Evolutionary conservation across 108 stramenopile genomes (phyloP).

Genomic region (Parmales sp.): DNA sequence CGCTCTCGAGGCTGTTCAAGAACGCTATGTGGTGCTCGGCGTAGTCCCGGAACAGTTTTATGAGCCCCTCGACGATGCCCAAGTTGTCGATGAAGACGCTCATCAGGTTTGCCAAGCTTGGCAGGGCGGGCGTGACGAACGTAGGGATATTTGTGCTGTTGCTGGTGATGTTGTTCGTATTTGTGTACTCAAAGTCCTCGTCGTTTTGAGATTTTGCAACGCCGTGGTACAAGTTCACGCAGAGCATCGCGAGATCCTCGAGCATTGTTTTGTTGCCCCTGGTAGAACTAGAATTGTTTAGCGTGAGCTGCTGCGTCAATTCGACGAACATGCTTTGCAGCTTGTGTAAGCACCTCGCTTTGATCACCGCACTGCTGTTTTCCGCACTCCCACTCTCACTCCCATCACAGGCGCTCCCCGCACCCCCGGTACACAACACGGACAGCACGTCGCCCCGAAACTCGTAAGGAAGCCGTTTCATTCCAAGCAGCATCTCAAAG

Average conservation of each 20-base stretch:
- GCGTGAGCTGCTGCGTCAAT: too few relatives aligned
- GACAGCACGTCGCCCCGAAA: neutral
- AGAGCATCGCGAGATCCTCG: slow-evolving; percentile 39
- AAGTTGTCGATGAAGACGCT: slow-evolving; percentile 55
- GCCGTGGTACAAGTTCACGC: slow-evolving; percentile 57
- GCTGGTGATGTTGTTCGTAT: too few relatives aligned
- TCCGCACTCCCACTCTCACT: too few relatives aligned
- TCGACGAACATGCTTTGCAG: too few relatives aligned
- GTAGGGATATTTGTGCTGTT: slow-evolving; percentile 60
- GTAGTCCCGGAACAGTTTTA: slow-evolving; percentile 64
- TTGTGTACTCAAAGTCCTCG: slow-evolving; percentile 22
- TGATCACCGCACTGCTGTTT: too few relatives aligned
- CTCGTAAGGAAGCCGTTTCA: neutral
- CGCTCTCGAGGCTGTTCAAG: slow-evolving; percentile 48
- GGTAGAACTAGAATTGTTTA: too few relatives aligned
- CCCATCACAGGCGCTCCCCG: neutral
- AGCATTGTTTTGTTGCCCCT: too few relatives aligned
- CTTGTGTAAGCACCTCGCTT: too few relatives aligned
- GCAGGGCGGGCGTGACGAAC: slow-evolving; percentile 59
- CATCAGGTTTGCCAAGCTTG: slow-evolving; percentile 66
- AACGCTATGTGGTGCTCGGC: slow-evolving; percentile 65
- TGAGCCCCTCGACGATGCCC: slow-evolving; percentile 55
- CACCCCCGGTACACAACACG: neutral
- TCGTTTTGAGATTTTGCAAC: slow-evolving; percentile 50
- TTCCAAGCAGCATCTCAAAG: neutral